A percentile compares a stretch with the other conserved stretches of the same genome.
Evolutionary conservation across 2,329 filamentous ascomycete genomes (phyloP).

Genomic region (Xylariaceae sp.): DNA sequence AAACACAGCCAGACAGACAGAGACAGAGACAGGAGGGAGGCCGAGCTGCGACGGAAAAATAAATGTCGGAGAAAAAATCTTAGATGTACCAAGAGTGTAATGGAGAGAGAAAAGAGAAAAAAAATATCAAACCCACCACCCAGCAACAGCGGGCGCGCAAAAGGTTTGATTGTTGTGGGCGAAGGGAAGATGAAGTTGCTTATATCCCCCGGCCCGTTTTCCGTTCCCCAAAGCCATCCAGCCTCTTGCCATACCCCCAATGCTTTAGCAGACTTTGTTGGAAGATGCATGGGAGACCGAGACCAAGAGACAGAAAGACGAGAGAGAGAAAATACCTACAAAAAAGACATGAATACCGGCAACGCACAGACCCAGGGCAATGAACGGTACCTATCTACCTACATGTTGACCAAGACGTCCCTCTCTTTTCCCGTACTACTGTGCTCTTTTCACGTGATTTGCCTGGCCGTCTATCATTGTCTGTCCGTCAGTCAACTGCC

Average conservation of each 20-base stretch:
- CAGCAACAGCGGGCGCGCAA: neutral
- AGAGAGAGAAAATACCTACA: neutral
- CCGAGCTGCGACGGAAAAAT: conserved; percentile 12
- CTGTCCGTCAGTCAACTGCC: neutral
- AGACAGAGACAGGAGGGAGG: neutral
- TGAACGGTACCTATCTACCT: neutral
- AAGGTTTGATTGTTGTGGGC: too few relatives aligned
- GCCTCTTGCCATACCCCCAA: neutral
- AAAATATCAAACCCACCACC: neutral
- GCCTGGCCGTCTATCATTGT: neutral
- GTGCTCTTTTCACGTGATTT: neutral
- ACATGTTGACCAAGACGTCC: neutral
- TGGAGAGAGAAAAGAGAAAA: too few relatives aligned
- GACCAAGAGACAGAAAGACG: neutral
- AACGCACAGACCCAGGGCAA: neutral
- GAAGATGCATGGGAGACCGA: neutral
- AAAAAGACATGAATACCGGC: neutral
- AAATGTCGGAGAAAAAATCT: conserved; percentile 16
- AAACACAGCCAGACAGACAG: neutral
- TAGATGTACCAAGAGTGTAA: conserved; percentile 6
- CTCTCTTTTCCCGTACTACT: neutral
- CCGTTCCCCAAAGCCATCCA: neutral
- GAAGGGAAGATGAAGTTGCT: too few relatives aligned
- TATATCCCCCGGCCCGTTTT: too few relatives aligned
- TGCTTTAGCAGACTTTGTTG: neutral